Evolutionary conservation across 2,329 filamentous ascomycete species (phyloP).

Genomic region (Plenodomus tracheiphilus): DNA sequence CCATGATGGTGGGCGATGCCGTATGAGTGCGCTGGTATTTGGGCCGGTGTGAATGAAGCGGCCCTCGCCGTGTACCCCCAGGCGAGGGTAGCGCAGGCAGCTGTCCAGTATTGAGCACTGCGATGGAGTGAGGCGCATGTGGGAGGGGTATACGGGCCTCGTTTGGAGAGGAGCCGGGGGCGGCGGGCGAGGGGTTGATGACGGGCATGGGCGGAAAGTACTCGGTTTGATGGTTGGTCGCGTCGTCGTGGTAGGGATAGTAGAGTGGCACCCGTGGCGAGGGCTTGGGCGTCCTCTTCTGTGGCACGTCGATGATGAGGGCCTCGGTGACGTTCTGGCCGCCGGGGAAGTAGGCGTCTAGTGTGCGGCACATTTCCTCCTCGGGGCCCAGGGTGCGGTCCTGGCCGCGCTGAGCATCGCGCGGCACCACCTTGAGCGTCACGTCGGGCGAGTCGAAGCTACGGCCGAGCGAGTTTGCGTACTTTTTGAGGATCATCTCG

Average conservation of each 20-base stretch:
- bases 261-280: constrained; percentile 66
- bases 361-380: constrained; percentile 74
- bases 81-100: constrained; percentile 81
- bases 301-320: constrained; percentile 83
- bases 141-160: constrained; percentile 42
- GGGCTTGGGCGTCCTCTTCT: constrained; percentile 74
- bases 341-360: constrained; percentile 83
- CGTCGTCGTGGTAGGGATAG: constrained; percentile 64
- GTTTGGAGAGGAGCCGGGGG: constrained; percentile 42
- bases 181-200: constrained; percentile 47
- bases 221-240: constrained; percentile 70
- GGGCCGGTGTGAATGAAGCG: constrained; percentile 54
- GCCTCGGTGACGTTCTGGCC: constrained; percentile 90
- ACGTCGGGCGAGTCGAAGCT: constrained; percentile 92
- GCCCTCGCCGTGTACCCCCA: constrained; percentile 63
- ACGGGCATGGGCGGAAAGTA: constrained; percentile 75
- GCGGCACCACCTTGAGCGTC: constrained; percentile 73
- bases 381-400: constrained; percentile 82
- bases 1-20: constrained; percentile 73
- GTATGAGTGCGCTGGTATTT: constrained; percentile 73
- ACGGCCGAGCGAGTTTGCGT: constrained; percentile 86
- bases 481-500: constrained; percentile 90
- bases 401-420: constrained; percentile 57
- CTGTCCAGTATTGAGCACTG: constrained; percentile 79
- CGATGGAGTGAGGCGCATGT: constrained; percentile 65